Evolutionary conservation across 2,329 filamentous ascomycete genomes (phyloP), one percentile per base, ranked within the genome.

Genomic region (Colletotrichum neosansevieriae): DNA sequence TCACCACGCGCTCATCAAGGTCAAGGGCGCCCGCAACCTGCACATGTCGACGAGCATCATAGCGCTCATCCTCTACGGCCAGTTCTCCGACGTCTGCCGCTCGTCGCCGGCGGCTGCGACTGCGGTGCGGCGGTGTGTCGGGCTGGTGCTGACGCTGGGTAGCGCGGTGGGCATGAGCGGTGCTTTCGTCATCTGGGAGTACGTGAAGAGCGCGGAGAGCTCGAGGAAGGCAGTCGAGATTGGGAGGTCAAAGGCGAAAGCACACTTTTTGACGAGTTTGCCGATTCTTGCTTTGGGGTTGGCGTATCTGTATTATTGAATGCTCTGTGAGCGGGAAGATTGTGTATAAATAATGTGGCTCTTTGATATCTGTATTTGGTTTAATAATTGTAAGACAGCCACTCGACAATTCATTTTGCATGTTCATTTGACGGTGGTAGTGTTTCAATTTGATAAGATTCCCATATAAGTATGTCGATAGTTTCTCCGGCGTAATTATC

Each of bases 1-100:
- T 24, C 65, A 68, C 47, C 60, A 59, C 47, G 65, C 65, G 2
- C 65, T 68, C 32, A 4, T 68, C 61, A 65, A 68, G 34, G 54
- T 68, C 60, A 68, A 68, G 60, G 65, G 65, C 29, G 65, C 65
- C 6, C 60, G 60, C 19, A 68, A 68, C 40, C 40, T 68, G 47
- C 65, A 68, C 61, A 68, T 68, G 65, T 58, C 65, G 36, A 47
- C 53, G 32, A 65, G 65, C 47, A 42, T 68, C 21, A 12, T 68
- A 15, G 65, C 29, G 0, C 38, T 68, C 36, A 6, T 65, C 10
- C 54, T 68, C 13, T 68, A 65, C 47, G 65, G 60, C 12, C 53
- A 58, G 12, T 54, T 58, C 34, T 68, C 65, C 11, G 47, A 54
- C 32, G 34, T 42, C 19, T 68, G 65, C 54, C 65, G 65, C 32